These are phyloP conservation scores for Saccharomycopsis fodiens DNA, from an alignment of 805 yeast genomes.

Conservation along the genomic window DNA sequence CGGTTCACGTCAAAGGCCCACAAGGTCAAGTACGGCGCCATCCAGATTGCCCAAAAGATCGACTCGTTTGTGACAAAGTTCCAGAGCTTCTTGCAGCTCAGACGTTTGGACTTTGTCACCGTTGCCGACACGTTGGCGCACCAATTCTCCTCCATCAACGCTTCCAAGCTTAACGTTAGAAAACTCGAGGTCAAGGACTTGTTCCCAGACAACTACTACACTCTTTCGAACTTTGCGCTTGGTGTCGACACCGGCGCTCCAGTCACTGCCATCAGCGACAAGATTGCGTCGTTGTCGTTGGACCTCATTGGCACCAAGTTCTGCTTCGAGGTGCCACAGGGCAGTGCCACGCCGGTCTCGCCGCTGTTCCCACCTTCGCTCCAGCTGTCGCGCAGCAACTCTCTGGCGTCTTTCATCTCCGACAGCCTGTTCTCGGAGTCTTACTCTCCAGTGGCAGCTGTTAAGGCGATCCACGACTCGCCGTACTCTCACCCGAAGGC, in stretches of 20 bases:
- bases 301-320: constrained; percentile 1
- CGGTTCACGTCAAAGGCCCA: background rate
- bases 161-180: constrained; percentile 7
- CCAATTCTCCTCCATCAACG: background rate
- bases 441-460: constrained; percentile 7
- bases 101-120: background rate
- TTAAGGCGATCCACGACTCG: background rate
- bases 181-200: constrained; percentile 2
- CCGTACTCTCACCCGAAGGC: constrained; percentile 9
- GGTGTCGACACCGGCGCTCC: constrained; percentile 6
- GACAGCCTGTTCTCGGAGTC: constrained; percentile 5
- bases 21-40: constrained; percentile 1
- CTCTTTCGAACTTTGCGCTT: constrained; percentile 11
- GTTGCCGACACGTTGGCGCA: constrained; percentile 1
- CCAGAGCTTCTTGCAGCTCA: constrained; percentile 1
- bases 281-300: constrained; percentile 9
- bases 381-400: constrained; percentile 1
- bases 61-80: constrained; percentile 1
- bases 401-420: constrained; percentile 1
- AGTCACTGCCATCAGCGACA: background rate
- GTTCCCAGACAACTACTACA: constrained; percentile 2
- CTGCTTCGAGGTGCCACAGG: background rate
- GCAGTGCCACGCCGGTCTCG: constrained; percentile 1
- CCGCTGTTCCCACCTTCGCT: constrained; percentile 1
- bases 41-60: background rate